Base-by-base conservation (phyloP, 2,329 filamentous ascomycete species). In the Trichothecium sympodiale region DNA sequence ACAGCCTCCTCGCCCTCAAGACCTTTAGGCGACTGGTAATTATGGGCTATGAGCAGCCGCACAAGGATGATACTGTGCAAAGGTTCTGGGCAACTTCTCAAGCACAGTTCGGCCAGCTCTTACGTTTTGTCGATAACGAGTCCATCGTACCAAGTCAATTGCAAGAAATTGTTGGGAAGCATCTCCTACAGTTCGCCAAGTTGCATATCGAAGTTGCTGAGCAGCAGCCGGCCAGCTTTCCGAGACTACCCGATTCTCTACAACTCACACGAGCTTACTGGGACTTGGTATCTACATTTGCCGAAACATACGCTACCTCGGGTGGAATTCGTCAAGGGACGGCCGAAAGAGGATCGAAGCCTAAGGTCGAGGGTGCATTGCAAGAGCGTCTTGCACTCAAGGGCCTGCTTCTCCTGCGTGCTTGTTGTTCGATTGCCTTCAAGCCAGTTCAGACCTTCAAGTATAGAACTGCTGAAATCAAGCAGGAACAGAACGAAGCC, bases 171-270 rank as follows among this genome's bases (percentile, higher is more conserved):
- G 63, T 94, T n/a, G 83, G 83, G 44, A 93, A 87, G 52, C 88
- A 95, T 52, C 65, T 94, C 3, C 61, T 95, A 29, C 88, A 96
- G 52, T 80, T 96, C 34, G 80, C 88, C 4, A 98, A 96, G 57
- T 65, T 98, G 3, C 91, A 96, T 53, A 69, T 93, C 28, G 80
- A 86, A 38, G 89, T 96, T 80, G 77, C 85, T 2, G 75, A 76
- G 34, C 62, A 68, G 5, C 87, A 94, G 53, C 78, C 88, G 2
- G 79, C 83, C 4, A 83, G 86, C 37, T 96, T 95, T 56, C 78
- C 80, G 1, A 67, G 85, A 10, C 69, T 98, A 6, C 85, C 87
- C 2, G 80, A 84, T 48, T 87, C 85, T 3, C 62, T 94, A 13
- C 67, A 77, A 13, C 72, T 96, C 17, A 78, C 84, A 2, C 76